These are phyloP conservation scores for Diplodia sapinea DNA, from an alignment of 2,329 filamentous ascomycete genomes.

Conservation along the genomic window DNA sequence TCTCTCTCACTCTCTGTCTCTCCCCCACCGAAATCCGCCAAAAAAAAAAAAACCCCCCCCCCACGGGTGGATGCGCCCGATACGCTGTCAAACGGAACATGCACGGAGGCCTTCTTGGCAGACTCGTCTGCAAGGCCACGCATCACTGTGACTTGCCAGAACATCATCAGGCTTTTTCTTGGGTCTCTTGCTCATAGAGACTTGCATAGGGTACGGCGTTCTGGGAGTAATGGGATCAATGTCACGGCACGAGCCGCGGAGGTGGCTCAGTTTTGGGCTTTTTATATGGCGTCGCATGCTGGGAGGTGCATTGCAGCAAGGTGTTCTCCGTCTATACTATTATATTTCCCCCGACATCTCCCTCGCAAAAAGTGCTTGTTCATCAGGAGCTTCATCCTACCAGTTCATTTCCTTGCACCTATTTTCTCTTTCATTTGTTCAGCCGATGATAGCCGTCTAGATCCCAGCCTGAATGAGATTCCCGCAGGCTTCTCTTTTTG, in stretches of 20 bases:
- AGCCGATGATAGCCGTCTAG: conserved; percentile 32
- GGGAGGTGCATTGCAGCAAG: conserved; percentile 31
- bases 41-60: no score
- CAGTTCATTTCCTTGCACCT: conserved; percentile 16
- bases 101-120: conserved; percentile 13
- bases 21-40: conserved; percentile 22
- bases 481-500: conserved; percentile 27
- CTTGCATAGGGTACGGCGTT: conserved; percentile 32
- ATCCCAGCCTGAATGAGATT: conserved; percentile 32
- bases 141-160: conserved; percentile 21
- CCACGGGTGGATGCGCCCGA: conserved; percentile 20
- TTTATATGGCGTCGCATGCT: conserved; percentile 31
- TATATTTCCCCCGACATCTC: conserved; percentile 24
- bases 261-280: conserved; percentile 28
- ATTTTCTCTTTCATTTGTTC: conserved; percentile 21
- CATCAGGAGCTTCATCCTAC: conserved; percentile 2
- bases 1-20: conserved; percentile 1
- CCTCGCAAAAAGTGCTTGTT: conserved; percentile 30
- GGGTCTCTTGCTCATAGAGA: conserved; percentile 30
- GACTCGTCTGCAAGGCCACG: conserved; percentile 22
- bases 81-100: conserved; percentile 19
- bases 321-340: conserved; percentile 31
- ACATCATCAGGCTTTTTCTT: conserved; percentile 30
- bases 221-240: conserved; percentile 31
- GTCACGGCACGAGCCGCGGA: conserved; percentile 32